Evolutionary conservation across 345 rosid genomes (phyloP).

Genomic region (Brassica cretica): DNA sequence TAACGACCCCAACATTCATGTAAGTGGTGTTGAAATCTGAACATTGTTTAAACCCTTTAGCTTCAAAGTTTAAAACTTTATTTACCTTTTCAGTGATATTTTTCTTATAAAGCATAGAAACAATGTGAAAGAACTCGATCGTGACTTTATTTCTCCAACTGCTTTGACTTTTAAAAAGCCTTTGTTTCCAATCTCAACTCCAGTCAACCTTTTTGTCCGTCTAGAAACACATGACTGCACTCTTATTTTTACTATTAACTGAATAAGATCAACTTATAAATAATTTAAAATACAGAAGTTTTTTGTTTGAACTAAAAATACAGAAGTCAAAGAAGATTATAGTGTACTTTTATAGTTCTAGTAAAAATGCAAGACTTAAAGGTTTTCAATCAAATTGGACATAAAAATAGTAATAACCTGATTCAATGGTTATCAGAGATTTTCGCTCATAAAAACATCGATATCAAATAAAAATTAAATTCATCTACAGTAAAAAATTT

Average conservation of each 20-base stretch:
- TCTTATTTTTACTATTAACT: neutral
- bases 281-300: no score
- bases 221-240: slow-evolving; percentile 10
- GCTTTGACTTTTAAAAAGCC: slow-evolving; percentile 38
- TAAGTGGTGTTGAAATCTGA: neutral
- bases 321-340: neutral
- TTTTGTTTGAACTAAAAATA: neutral
- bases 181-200: neutral
- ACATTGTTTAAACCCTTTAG: no score
- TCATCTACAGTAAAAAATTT: no score
- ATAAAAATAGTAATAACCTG: neutral
- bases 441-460: neutral
- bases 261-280: neutral
- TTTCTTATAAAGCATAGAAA: slow-evolving; percentile 10
- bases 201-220: slow-evolving; percentile 34
- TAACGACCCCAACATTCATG: no score
- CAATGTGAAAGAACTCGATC: slow-evolving; percentile 28
- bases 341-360: neutral
- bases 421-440: neutral
- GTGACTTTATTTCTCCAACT: slow-evolving; percentile 20
- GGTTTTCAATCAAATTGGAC: neutral
- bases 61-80: no score
- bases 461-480: no score
- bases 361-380: neutral
- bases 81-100: no score